Conservation (phyloP, 179 eudicot species). For the Silene coronaria region DNA sequence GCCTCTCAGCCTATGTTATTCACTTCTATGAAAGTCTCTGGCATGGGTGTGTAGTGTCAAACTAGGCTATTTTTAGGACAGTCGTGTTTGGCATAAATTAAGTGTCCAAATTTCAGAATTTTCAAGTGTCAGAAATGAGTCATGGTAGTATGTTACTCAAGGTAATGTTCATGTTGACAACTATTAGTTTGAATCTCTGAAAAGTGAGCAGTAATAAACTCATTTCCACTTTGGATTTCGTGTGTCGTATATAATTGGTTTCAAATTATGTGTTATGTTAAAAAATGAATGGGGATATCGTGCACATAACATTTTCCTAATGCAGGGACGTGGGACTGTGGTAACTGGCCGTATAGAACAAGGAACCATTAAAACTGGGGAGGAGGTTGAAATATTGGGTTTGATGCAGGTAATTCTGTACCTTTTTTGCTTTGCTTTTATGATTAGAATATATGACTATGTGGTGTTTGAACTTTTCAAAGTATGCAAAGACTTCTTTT, state of each 20-base stretch:
- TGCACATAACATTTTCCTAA: neutral
- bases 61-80: neutral
- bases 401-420: slow-evolving; percentile 59
- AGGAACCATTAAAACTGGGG: slow-evolving; percentile 85
- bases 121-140: neutral
- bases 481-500: neutral
- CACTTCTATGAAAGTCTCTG: neutral
- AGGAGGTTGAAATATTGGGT: slow-evolving; percentile 86
- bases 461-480: neutral
- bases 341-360: slow-evolving; percentile 97
- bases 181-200: neutral
- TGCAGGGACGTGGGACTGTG: slow-evolving; percentile 98
- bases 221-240: neutral
- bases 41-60: neutral
- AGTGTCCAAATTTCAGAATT: neutral
- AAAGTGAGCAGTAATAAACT: neutral
- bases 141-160: neutral
- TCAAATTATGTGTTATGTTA: neutral
- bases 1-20: neutral
- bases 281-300: neutral
- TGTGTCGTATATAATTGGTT: neutral
- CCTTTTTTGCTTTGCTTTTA: slow-evolving; percentile 10
- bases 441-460: too few relatives aligned
- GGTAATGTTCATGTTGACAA: neutral
- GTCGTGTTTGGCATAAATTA: neutral